Base-by-base conservation (phyloP, 305 asterid genomes). In the Fraxinus greggii region DNA sequence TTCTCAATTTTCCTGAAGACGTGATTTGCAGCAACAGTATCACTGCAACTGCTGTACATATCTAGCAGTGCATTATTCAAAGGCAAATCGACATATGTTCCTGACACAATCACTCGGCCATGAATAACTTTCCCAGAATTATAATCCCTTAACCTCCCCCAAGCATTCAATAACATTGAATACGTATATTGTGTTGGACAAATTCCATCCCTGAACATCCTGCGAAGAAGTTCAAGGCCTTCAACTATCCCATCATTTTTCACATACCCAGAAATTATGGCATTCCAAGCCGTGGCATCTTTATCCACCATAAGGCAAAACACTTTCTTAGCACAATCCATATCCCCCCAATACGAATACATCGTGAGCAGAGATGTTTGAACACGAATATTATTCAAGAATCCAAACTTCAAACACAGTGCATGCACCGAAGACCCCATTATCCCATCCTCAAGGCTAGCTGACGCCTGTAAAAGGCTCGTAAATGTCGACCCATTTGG, bases 1-100 rank as follows among this genome's bases (percentile, higher is more conserved):
- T 72, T 85, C 80, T 75, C 67, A n/a, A 94, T 92, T 78, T 89
- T 90, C 63, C 19, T 17, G 77, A 94, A 92, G 38, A 92, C 86
- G 29, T 74, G 75, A 74, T 78, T 63, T 2, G 95, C 93, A 29
- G 93, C 17, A 15, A 74, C 29, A 0, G 82, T 85, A 83, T 89
- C 92, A 28, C 93, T 86, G 56, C 98, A 92, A 82, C 90, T 94
- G 80, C 92, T 91, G 72, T 95, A 92, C 99, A 94, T 92, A 81
- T 92, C 91, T 28, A 95, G 92, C 81, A 94, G 79, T 21, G 97
- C 90, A 86, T 95, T 94, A 35, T 86, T 90, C 88, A 94, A 65
- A 78, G 96, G 97, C 85, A 94, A 87, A 86, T 94, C 97, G 7
- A 82, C 56, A 21, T 32, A 61, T 0, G 88, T 76, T 32, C 94